Conservation (phyloP, 1,139 yeast genomes). For the Protomyces macrosporus region DNA sequence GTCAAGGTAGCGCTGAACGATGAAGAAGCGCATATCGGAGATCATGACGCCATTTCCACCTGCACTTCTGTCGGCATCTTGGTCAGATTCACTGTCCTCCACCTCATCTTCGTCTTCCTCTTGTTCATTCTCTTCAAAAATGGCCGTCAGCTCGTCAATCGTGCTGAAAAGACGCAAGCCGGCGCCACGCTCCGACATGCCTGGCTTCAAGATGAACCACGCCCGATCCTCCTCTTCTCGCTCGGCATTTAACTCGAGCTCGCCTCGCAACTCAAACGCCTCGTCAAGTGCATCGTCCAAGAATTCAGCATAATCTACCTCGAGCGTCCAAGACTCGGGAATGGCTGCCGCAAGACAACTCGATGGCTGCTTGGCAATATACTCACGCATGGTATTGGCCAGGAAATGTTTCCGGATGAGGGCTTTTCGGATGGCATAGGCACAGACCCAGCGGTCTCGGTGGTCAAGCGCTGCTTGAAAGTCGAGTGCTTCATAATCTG, state of each 20-base stretch:
- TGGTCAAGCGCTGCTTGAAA: conserved; percentile 53
- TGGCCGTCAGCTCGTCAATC: conserved; percentile 68
- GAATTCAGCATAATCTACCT: conserved; percentile 94
- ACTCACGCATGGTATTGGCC: conserved; percentile 71
- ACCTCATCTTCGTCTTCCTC: conserved; percentile 52
- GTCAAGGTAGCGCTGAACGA: conserved; percentile 72
- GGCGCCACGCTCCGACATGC: conserved; percentile 96
- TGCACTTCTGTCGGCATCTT: conserved; percentile 34
- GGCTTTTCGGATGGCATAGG: conserved; percentile 52
- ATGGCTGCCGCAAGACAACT: conserved; percentile 57
- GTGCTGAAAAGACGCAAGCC: conserved; percentile 81
- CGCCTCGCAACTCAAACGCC: conserved; percentile 77
- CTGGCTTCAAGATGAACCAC: conserved; percentile 86
- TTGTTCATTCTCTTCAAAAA: conserved; percentile 81
- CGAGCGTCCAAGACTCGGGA: conserved; percentile 73
- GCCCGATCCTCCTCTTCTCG: conserved; percentile 39
- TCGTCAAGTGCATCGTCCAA: conserved; percentile 90
- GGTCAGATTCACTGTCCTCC: conserved; percentile 39
- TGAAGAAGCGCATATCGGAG: conserved; percentile 83
- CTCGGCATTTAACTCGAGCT: conserved; percentile 50
- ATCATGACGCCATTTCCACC: conserved; percentile 41
- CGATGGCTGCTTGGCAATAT: conserved; percentile 64
- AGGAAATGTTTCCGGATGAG: conserved; percentile 83
- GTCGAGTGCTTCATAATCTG: conserved; percentile 84
- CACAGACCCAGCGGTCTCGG: conserved; percentile 47